Evolutionary conservation across 1,284 basidiomycete species (phyloP), one percentile per base, ranked within the genome.

Genomic region (Hortiboletus rubellus): DNA sequence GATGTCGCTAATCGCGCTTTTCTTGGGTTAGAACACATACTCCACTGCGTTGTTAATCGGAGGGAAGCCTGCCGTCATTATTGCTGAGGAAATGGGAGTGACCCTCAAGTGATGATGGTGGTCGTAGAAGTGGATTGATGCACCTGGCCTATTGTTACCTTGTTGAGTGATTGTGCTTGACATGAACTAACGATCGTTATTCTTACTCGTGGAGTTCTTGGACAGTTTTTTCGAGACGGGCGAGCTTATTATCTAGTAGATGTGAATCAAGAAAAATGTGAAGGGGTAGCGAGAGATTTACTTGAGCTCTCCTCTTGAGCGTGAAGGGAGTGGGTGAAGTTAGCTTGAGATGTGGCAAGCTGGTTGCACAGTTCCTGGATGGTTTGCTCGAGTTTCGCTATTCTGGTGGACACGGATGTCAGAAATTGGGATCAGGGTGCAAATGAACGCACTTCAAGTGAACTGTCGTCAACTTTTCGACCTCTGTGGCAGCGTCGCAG

Each of bases 31-130:
- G 69, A 74, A 73, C 37, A 71, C 70, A 0, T 70, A 65, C 50
- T 72, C 70, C 0, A 71, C 65, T 3, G 69, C 71, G 4, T 24
- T 73, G 40, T 37, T 66, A 31, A 40, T 74, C 5, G 72, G 71
- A 18, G 72, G 73, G 59, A 73, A 66, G 50, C 68, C 69, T 2
- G 70, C 66, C 1, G 17, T 56, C 8, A 60, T 71, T 22, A 70
- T 74, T 41, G 63, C 55, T 10, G 58, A 68, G 50, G 71, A 71
- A 12, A 54, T 71, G 4, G 64, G 67, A 17, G 9, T 54, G n/a
- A 30, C 40, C n/a, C 30, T 50, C 3, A 7, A 50, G 18, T 42
- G 49, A 50, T 18, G 18, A 36, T 15, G 7, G 12, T 12, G 34
- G 33, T 11, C 11, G 3, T 33, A 1, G 33, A 33, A 33, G 10